Evolutionary conservation across 2,329 filamentous ascomycete species (phyloP), one percentile per base, ranked within the genome.

Genomic region (Trichothecium roseum): DNA sequence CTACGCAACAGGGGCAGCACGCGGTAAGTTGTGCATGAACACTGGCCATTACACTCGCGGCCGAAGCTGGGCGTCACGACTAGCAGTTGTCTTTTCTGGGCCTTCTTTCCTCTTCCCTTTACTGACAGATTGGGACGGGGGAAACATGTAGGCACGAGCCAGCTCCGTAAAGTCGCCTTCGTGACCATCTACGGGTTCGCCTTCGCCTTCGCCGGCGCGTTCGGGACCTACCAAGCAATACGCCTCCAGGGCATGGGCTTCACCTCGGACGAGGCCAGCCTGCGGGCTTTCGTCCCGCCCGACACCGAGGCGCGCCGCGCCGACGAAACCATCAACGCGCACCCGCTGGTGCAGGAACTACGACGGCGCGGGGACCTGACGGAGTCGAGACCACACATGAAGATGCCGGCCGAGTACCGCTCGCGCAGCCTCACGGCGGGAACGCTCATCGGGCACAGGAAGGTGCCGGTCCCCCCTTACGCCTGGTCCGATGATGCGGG

Each of bases 301-400:
- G 40, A 45, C 18, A 42, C 40, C 36, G 61, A 70, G 37, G 57
- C 66, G 18, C 60, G 50, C 42, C 69, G 73, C 42, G 74, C 93
- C 48, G 81, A 95, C 45, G 66, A 75, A 8, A 72, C 74, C 51
- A 85, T 96, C 56, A 73, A 78, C 50, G 72, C 67, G 31, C 86
- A 91, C 61, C 81, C 85, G 1, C 55, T 94, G n/a, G 71, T 81
- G 4, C 55, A 67, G n/a, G 65, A 72, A 29, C 66, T 96, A 34
- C 80, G 88, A 32, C 58, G 60, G 14, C 69, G 83, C 47, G 65
- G 77, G 1, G 72, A 73, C 18, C 82, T 81, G 56, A 71, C 65
- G 24, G 87, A 94, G 56, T 81, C 81, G 24, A 74, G 91, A 28
- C 89, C 89, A 9, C 86, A 94, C 54, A 65, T 95, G 54, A 91